Evolutionary conservation across 176 grass and related monocot genomes (phyloP).

Genomic region (Thinopyrum elongatum): DNA sequence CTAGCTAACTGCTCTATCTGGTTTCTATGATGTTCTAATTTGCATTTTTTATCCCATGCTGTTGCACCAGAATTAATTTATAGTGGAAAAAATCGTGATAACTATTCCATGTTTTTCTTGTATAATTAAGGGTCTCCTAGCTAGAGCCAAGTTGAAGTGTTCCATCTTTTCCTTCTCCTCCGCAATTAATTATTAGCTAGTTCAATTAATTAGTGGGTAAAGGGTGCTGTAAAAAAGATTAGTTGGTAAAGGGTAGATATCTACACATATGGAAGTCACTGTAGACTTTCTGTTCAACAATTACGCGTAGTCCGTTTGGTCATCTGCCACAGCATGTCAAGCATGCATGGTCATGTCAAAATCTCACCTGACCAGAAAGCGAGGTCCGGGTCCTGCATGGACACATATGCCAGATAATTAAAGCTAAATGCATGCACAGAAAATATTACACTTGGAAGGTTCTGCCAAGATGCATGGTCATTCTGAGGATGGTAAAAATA

Average conservation of each 20-base stretch:
- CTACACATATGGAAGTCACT: neutral
- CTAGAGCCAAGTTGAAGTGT: too few relatives aligned
- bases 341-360: constrained; percentile 3
- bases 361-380: constrained; percentile 23
- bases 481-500: neutral
- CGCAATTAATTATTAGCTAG: too few relatives aligned
- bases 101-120: neutral
- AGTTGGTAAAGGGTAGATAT: neutral
- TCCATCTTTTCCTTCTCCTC: neutral
- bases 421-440: neutral
- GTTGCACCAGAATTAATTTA: too few relatives aligned
- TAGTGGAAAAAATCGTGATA: neutral
- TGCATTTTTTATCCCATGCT: too few relatives aligned
- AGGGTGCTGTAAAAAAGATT: too few relatives aligned
- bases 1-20: too few relatives aligned
- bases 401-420: neutral
- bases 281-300: constrained; percentile 21
- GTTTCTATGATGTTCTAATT: neutral
- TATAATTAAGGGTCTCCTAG: neutral
- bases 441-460: neutral
- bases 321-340: neutral
- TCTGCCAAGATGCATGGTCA: neutral
- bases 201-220: too few relatives aligned
- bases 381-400: neutral
- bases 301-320: constrained; percentile 28